A percentile compares a stretch with the other conserved stretches of the same genome.
These are phyloP conservation scores for Waltergamsia citrina DNA, from an alignment of 2,329 filamentous ascomycete genomes.

Conservation along the genomic window DNA sequence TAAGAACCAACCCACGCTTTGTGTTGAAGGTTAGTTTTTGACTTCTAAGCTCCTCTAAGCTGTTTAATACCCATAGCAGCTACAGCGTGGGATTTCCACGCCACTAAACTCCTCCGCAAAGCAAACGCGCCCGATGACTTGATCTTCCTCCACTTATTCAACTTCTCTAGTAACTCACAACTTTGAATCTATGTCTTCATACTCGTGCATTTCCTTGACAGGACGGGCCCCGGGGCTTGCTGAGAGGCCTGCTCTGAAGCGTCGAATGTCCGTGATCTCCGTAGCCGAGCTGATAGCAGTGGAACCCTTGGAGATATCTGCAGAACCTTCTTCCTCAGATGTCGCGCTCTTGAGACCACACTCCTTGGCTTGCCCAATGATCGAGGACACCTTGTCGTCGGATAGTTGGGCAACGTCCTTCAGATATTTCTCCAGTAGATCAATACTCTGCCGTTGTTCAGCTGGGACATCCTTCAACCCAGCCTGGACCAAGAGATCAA, in stretches of 20 bases:
- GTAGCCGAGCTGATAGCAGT: slow-evolving; percentile 23
- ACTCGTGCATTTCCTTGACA: slow-evolving; percentile 68
- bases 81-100: too few relatives aligned
- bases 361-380: slow-evolving; percentile 35
- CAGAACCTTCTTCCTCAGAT: slow-evolving; percentile 18
- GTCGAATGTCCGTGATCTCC: slow-evolving; percentile 67
- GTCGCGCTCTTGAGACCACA: slow-evolving; percentile 27
- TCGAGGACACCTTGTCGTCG: slow-evolving; percentile 36
- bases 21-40: too few relatives aligned
- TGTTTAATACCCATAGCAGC: too few relatives aligned
- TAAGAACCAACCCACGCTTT: too few relatives aligned
- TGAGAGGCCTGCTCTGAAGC: slow-evolving; percentile 68
- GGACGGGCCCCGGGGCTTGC: slow-evolving; percentile 65
- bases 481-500: slow-evolving; percentile 25
- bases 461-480: slow-evolving; percentile 22
- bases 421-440: slow-evolving; percentile 40
- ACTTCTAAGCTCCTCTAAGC: too few relatives aligned
- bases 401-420: slow-evolving; percentile 34
- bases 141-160: not conserved
- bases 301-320: slow-evolving; percentile 35
- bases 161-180: slow-evolving; percentile 47
- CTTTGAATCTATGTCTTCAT: slow-evolving; percentile 79
- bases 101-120: not conserved
- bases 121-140: not conserved
- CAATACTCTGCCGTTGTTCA: slow-evolving; percentile 38